phyloP scores from a whole-genome alignment of 257 asterid species.

The Jasminum sambac region DNA sequence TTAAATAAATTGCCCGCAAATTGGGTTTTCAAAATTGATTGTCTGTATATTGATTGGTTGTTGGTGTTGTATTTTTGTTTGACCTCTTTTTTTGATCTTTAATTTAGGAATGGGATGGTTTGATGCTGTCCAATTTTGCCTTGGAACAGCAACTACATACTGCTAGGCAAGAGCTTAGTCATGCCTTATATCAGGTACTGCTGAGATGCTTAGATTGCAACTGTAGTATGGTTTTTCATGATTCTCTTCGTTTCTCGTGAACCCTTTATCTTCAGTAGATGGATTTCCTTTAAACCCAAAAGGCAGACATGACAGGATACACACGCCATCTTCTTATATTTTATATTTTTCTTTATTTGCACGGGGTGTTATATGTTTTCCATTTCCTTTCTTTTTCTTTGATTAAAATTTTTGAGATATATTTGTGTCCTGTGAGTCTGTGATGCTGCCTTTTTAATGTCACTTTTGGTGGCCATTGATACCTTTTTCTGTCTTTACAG shows the following conservation, averaged over 20 bases:
- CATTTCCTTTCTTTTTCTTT: not conserved
- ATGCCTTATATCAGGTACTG: constrained; percentile 90
- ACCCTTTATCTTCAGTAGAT: not conserved
- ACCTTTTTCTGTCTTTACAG: constrained; percentile 38
- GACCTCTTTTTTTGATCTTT: constrained; percentile 9
- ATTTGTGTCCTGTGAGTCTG: not conserved
- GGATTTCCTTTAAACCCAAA: not conserved
- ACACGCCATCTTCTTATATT: not conserved
- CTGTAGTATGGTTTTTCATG: not conserved
- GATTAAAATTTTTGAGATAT: not conserved
- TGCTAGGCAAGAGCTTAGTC: constrained; percentile 98
- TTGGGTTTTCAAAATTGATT: not conserved
- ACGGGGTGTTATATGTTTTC: not conserved
- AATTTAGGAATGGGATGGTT: constrained; percentile 90
- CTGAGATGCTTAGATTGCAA: constrained; percentile 4
- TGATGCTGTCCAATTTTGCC: constrained; percentile 96
- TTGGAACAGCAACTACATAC: constrained; percentile 91
- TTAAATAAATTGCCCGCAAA: constrained; percentile 3
- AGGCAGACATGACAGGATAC: not conserved
- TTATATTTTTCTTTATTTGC: not conserved
- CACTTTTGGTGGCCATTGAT: constrained; percentile 13
- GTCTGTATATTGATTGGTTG: not conserved
- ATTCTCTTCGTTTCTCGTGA: not conserved
- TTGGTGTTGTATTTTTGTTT: constrained; percentile 4
- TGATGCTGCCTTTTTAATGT: not conserved